Base-by-base conservation (phyloP, 495 filamentous ascomycete species). In the Talaromyces liani region DNA sequence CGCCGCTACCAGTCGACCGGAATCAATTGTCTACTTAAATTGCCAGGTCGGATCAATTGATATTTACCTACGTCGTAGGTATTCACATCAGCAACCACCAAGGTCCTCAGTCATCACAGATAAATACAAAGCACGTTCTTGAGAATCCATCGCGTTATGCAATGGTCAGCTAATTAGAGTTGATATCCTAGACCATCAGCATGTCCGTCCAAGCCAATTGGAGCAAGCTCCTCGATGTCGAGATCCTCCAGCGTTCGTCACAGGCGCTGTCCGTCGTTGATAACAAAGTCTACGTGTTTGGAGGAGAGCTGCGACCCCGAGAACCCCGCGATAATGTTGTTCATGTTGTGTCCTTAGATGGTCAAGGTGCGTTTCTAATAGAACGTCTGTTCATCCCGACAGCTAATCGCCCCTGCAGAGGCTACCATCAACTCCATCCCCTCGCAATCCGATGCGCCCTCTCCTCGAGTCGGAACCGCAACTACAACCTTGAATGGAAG, bases 201-300 rank as follows among this genome's bases (percentile, higher is more conserved):
- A 62, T 47, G 49, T 20, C 25, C 34, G 36, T 68, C 22, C 25
- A 31, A 24, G 68, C 68, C 12, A 67, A 59, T 56, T 72, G 68
- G 29, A 49, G 67, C 47, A 70, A 72, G 58, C 27, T 72, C 45
- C 24, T 65, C 24, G 68, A 71, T 9, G 61, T 25, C 20, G 71
- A 74, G 27, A 61, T 68, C n/a, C 76, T 94, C 4, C 85, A 84
- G 16, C 82, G 90, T 10, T 89, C 87, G 3, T 87, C 87, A 0
- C 91, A 93, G 67, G 82, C 85, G 5, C 69, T 91, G 57, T 84
- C 88, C 16, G 75, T 92, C 58, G 70, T 93, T 33, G 81, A 80
- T 62, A 80, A 84, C n/a, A 80, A 82, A 53, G 83, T 85, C 16
- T 92, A 77, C 20, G 64, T 78, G n/a, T 80, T 73, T 57, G 78